These are phyloP conservation scores for Bocquillonia castaneifolia DNA, from an alignment of 441 rosid species.

Conservation along the genomic window DNA sequence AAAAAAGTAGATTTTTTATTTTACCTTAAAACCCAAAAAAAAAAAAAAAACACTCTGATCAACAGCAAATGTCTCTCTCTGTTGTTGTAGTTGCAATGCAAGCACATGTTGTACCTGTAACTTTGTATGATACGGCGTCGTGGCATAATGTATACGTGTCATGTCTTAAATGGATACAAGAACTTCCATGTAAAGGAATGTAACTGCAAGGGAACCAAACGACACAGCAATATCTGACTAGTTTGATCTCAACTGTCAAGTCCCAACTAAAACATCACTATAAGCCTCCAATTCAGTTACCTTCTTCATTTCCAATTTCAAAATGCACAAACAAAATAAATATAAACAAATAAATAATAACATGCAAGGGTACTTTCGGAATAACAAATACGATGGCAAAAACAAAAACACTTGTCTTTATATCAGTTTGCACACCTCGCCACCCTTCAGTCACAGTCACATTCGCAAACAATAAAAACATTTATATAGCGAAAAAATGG, in stretches of 20 bases:
- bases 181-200: slow-evolving; percentile 18
- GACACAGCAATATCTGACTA: slow-evolving; percentile 26
- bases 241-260: slow-evolving; percentile 54
- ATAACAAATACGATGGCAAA: background rate
- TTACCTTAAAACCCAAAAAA: too few species aligned
- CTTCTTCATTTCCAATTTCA: slow-evolving; percentile 11
- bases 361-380: slow-evolving; percentile 40
- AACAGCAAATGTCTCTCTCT: too few species aligned
- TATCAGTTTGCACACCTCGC: slow-evolving; percentile 23
- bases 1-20: too few species aligned
- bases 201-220: slow-evolving; percentile 18
- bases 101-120: too few species aligned
- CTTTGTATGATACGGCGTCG: background rate
- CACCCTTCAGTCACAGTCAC: background rate
- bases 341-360: background rate
- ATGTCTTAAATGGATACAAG: slow-evolving; percentile 21
- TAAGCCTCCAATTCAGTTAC: slow-evolving; percentile 19
- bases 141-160: slow-evolving; percentile 31
- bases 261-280: slow-evolving; percentile 33
- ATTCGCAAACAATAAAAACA: too few species aligned
- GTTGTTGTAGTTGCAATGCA: too few species aligned
- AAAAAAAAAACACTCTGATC: too few species aligned
- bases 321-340: background rate
- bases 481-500: slow-evolving; percentile 33
- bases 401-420: slow-evolving; percentile 28